Percentiles rank a stretch among this genome's conserved stretches.
Conservation (phyloP, 2,329 filamentous ascomycete species). For the Aspergillus sp. region DNA sequence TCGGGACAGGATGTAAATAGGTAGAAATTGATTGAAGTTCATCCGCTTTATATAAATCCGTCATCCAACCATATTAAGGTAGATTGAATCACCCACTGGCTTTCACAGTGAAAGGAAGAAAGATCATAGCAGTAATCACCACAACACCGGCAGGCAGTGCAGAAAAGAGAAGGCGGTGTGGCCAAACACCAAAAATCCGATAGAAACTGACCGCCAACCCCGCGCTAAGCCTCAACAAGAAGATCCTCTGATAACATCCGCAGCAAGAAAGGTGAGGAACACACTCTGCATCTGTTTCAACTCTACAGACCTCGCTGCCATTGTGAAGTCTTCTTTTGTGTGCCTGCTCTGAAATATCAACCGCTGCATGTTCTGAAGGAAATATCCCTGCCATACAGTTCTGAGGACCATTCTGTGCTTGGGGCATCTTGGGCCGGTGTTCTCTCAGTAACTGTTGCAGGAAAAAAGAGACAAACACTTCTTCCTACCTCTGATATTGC, state of each 20-base stretch:
- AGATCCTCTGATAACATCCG: slow-evolving; percentile 26
- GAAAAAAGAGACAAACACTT: slow-evolving; percentile 20
- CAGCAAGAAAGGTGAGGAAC: slow-evolving; percentile 19
- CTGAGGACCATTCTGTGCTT: slow-evolving; percentile 22
- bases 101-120: neutral
- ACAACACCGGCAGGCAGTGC: neutral
- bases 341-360: neutral
- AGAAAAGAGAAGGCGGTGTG: slow-evolving; percentile 18
- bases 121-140: neutral
- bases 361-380: slow-evolving; percentile 18
- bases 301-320: slow-evolving; percentile 3
- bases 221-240: slow-evolving; percentile 26
- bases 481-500: slow-evolving; percentile 14
- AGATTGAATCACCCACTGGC: neutral
- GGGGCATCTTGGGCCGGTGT: slow-evolving; percentile 19
- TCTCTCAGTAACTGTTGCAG: slow-evolving; percentile 26
- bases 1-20: no score
- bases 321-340: neutral
- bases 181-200: neutral
- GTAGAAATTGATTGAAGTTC: no score
- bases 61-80: neutral
- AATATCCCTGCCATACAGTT: slow-evolving; percentile 22
- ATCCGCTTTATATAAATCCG: no score
- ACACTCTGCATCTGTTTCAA: slow-evolving; percentile 17
- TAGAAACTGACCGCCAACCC: slow-evolving; percentile 25